Percentiles rank a stretch among this genome's conserved stretches.
phyloP scores from a whole-genome alignment of 225 moss, liverwort and hornwort species.

The Lunularia cruciata region DNA sequence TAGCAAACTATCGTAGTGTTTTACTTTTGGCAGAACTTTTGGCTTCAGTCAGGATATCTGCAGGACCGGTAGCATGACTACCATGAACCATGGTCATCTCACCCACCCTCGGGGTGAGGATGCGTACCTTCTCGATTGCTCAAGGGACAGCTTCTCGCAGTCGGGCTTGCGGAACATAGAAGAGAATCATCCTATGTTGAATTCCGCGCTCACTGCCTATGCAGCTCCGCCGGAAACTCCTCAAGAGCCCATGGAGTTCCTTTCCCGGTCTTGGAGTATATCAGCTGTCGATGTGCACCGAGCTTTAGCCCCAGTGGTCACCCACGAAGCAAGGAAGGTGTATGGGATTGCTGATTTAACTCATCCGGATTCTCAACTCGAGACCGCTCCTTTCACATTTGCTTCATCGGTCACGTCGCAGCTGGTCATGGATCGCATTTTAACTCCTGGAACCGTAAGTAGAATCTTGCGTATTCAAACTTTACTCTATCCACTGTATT shows the following conservation, averaged over 20 bases:
- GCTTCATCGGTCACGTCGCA: constrained; percentile 62
- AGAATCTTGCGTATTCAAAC: neutral
- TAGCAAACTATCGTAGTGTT: neutral
- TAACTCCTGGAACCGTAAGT: constrained; percentile 59
- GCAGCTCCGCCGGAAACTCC: constrained; percentile 69
- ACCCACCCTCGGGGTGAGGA: constrained; percentile 35
- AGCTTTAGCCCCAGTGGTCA: constrained; percentile 50
- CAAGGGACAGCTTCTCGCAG: constrained; percentile 55
- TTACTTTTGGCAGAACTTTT: neutral
- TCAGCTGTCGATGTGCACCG: constrained; percentile 63
- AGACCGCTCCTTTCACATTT: constrained; percentile 62
- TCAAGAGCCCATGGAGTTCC: constrained; percentile 69
- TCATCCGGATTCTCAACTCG: constrained; percentile 50
- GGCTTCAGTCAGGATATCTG: neutral
- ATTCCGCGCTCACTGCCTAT: constrained; percentile 48
- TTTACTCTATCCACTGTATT: too few relatives aligned
- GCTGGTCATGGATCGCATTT: constrained; percentile 68
- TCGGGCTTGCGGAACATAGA: constrained; percentile 62
- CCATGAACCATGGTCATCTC: constrained; percentile 24
- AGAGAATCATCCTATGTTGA: constrained; percentile 66
- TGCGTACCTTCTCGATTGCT: constrained; percentile 39
- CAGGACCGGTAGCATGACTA: constrained; percentile 28
- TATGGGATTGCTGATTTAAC: constrained; percentile 22
- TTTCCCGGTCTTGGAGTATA: constrained; percentile 73
- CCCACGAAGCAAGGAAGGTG: constrained; percentile 34